Evolutionary conservation across 1,139 yeast species (phyloP), one percentile per base, ranked within the genome.

Genomic region (Arxiozyma slooffiae): DNA sequence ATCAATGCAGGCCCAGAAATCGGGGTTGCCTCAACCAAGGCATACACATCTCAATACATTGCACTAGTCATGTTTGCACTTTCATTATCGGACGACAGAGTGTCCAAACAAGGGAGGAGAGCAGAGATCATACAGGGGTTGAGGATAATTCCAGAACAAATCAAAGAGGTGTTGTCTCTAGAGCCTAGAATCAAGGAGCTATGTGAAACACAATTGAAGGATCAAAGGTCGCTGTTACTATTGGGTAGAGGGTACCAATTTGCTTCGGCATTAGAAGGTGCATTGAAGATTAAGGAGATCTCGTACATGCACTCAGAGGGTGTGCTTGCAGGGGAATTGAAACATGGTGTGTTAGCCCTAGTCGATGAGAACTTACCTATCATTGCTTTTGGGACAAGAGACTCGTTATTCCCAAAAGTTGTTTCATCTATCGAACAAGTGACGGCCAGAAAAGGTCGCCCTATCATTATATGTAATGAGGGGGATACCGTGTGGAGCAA

Each of bases 261-360:
- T 70, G 98, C 99, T 21, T 84, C 97, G 57, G 97, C 98, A 17
- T 78, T 94, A 63, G 99, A 94, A 73, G 98, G 98, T 64, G 98
- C 99, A 8, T 79, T 94, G 63, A 94, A 94, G 74, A 92, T 94
- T 68, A 94, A 94, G 73, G 99, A 94, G 72, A 94, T 94, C 57
- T 90, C 97, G 6, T 94, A 94, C 71, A 94, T 92, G 90, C 99
- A 94, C 70, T 88, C 97, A 26, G 99, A 94, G 74, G 99, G 98
- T 75, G 96, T 94, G 49, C 81, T 92, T 59, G 98, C 99, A 26
- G 99, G 98, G 68, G 99, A 94, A 72, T 81, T 94, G 71, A 94
- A 94, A 72, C 99, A 94, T 67, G 99, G 99, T 71, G 96, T 89
- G 40, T 79, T 94, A 64, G 99, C 99, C 3, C 78, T 94, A 58